A percentile compares a stretch with the other conserved stretches of the same genome.
Evolutionary conservation across 192 early-diverging fungal genomes (phyloP).

Genomic region (Phycomyces nitens): DNA sequence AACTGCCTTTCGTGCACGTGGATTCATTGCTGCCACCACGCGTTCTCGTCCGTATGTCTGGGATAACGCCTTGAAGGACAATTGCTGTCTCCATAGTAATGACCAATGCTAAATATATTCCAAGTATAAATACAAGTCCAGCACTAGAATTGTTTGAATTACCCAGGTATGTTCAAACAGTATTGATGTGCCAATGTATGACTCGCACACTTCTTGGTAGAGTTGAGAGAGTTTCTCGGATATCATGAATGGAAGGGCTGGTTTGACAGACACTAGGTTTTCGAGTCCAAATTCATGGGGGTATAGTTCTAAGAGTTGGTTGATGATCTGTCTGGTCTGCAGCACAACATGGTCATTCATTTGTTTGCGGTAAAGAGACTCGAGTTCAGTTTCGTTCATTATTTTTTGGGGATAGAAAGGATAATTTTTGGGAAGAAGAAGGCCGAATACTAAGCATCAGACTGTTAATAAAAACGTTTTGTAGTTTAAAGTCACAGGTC

Average conservation of each 20-base stretch:
- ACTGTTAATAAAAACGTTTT: too few species aligned
- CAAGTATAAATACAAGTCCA: background rate
- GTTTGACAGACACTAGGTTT: conserved; percentile 6
- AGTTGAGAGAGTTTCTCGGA: conserved; percentile 13
- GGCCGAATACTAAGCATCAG: background rate
- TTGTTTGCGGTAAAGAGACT: conserved; percentile 19
- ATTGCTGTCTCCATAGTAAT: conserved; percentile 32
- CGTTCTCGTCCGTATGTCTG: conserved; percentile 19
- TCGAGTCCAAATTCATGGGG: conserved; percentile 28
- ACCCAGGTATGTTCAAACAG: conserved; percentile 34
- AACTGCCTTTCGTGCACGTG: conserved; percentile 24
- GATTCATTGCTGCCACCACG: conserved; percentile 18
- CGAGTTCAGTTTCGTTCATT: conserved; percentile 24
- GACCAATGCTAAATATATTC: conserved; percentile 27
- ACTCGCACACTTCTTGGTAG: conserved; percentile 18
- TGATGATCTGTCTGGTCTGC: conserved; percentile 16
- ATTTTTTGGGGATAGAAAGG: background rate
- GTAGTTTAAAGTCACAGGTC: too few species aligned
- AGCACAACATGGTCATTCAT: conserved; percentile 22
- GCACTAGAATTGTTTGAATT: conserved; percentile 7
- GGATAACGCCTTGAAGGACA: conserved; percentile 22
- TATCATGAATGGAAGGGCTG: background rate
- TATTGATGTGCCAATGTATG: conserved; percentile 15
- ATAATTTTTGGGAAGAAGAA: conserved; percentile 7
- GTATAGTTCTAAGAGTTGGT: conserved; percentile 15